Evolutionary conservation across 1,139 yeast genomes (phyloP).

Genomic region (Debaryomyces coudertii): DNA sequence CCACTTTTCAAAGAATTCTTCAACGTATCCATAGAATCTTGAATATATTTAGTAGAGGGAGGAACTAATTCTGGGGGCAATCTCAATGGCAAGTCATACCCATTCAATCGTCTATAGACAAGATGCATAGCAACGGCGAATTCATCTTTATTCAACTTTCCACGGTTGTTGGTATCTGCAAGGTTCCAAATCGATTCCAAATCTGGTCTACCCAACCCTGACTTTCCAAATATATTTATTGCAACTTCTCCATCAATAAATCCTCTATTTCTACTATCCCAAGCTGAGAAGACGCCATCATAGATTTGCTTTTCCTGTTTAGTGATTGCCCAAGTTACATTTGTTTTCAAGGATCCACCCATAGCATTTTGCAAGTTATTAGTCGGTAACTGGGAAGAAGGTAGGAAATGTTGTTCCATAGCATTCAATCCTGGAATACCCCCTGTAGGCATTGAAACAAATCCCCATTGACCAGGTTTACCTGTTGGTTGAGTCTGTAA

Average conservation of each 20-base stretch:
- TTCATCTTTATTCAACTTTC: slow-evolving; percentile 75
- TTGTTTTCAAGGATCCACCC: slow-evolving; percentile 55
- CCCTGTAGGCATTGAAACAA: slow-evolving; percentile 71
- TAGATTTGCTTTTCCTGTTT: slow-evolving; percentile 85
- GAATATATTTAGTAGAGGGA: slow-evolving; percentile 70
- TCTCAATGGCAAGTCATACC: slow-evolving; percentile 69
- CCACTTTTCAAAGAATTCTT: slow-evolving; percentile 48
- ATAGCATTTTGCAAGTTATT: slow-evolving; percentile 51
- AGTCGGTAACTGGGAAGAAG: slow-evolving; percentile 50
- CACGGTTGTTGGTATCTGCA: slow-evolving; percentile 70
- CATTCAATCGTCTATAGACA: slow-evolving; percentile 74
- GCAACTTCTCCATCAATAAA: slow-evolving; percentile 80
- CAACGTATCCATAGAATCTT: slow-evolving; percentile 47
- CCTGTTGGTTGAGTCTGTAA: slow-evolving; percentile 65
- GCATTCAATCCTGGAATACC: slow-evolving; percentile 78
- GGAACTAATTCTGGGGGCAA: slow-evolving; percentile 77
- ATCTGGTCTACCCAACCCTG: slow-evolving; percentile 84
- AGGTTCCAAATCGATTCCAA: slow-evolving; percentile 90
- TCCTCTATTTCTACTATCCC: slow-evolving; percentile 76
- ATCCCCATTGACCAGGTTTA: slow-evolving; percentile 83
- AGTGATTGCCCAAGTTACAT: slow-evolving; percentile 75
- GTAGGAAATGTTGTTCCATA: slow-evolving; percentile 77
- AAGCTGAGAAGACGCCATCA: slow-evolving; percentile 84
- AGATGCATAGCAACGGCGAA: slow-evolving; percentile 85
- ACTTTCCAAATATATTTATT: slow-evolving; percentile 83